Evolutionary conservation across 768 basidiomycete species (phyloP).

Genomic region (Naganishia onofrii): DNA sequence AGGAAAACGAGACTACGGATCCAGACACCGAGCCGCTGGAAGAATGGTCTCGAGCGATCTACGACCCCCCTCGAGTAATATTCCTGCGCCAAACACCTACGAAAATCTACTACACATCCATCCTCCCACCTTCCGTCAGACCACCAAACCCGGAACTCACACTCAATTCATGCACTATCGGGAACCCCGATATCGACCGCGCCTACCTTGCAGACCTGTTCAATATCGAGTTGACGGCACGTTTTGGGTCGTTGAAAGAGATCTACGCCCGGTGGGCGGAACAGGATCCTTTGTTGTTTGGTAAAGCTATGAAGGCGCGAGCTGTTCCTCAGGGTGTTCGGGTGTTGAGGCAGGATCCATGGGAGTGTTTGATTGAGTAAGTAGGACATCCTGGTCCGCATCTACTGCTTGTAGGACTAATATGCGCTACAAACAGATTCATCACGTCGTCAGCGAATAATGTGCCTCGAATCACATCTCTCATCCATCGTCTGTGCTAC

Average conservation of each 20-base stretch:
- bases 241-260: background rate
- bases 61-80: conserved; percentile 45
- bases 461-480: conserved; percentile 86
- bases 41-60: conserved; percentile 50
- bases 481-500: conserved; percentile 78
- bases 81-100: conserved; percentile 46
- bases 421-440: conserved; percentile 60
- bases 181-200: background rate
- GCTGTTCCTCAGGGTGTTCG: conserved; percentile 69
- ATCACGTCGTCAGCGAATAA: conserved; percentile 98
- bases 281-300: conserved; percentile 69
- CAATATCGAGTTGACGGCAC: background rate
- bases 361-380: conserved; percentile 91
- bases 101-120: conserved; percentile 42
- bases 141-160: background rate
- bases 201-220: conserved; percentile 55
- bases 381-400: no score
- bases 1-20: background rate
- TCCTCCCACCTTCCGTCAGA: conserved; percentile 35
- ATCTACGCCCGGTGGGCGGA: conserved; percentile 75
- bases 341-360: conserved; percentile 87
- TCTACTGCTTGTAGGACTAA: conserved; percentile 10
- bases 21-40: conserved; percentile 30
- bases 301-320: conserved; percentile 50
- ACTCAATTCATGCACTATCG: background rate